Base-by-base conservation (phyloP, 1,284 basidiomycete genomes). In the Kalmanozyma brasiliensis region DNA sequence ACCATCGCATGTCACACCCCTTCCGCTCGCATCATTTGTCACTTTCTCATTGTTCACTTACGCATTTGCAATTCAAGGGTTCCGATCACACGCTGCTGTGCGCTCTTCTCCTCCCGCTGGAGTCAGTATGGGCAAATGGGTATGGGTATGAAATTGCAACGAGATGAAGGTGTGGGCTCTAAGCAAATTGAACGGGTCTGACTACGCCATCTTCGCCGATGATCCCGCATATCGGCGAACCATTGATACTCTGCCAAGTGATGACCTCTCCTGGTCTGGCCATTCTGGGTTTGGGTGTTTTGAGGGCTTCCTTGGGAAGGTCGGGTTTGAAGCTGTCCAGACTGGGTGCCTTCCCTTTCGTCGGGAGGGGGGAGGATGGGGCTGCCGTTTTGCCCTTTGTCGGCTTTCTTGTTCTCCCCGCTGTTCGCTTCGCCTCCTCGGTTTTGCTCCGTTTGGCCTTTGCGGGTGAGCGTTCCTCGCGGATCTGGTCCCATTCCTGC, bases 161-260 rank as follows among this genome's bases (percentile, higher is more conserved):
- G 16, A 24, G 22, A 23, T 4, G 11, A 24, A 16, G 38, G 22
- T 14, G 5, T 14, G 36, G 23, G 19, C 23, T 13, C 41, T 49
- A 58, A 33, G 64, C 59, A 10, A 70, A 57, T 8, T 51, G 34
- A 33, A 74, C 53, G 7, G 58, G 62, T 2, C 63, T 36, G 2
- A 73, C 51, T 2, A 52, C 30, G 14, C 73, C 73, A 30, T 76
- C 67, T 30, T 51, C 51, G 16, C 63, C 70, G n/a, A 76, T 58
- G 37, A 76, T 51, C n/a, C 73, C 70, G 22, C 51, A 67, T 32
- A 76, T 76, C 35, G 73, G 73, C 4, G 61, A 66, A 11, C 73
- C 73, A 35, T 73, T 76, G 51, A 71, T 55, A 46, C 69, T 73
- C n/a, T 37, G 44, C 49, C 56, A 70, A 29, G 70, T 62, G 33